Evolutionary conservation across 2,329 filamentous ascomycete genomes (phyloP).

Genomic region (Huntiella abstrusa): DNA sequence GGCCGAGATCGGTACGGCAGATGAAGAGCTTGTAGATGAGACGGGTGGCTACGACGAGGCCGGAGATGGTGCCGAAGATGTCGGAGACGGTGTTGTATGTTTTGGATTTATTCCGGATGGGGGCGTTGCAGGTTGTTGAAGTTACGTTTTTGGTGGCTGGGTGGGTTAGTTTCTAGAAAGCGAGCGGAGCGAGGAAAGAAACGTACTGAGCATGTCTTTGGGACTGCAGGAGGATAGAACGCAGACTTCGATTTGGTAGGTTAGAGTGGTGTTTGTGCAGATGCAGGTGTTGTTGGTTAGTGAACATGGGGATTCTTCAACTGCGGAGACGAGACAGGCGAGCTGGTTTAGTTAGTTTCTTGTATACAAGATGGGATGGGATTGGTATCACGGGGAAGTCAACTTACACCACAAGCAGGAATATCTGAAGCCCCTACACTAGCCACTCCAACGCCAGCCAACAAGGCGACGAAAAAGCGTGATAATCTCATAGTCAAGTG

Average conservation of each 20-base stretch:
- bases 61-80: slow-evolving; percentile 18
- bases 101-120: slow-evolving; percentile 16
- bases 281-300: slow-evolving; percentile 17
- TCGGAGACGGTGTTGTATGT: slow-evolving; percentile 18
- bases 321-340: slow-evolving; percentile 15
- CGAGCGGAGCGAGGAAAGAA: neutral
- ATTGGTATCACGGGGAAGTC: neutral
- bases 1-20: slow-evolving; percentile 17
- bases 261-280: slow-evolving; percentile 17
- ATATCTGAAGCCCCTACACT: neutral
- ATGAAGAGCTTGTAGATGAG: slow-evolving; percentile 19
- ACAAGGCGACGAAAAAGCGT: neutral
- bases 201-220: slow-evolving; percentile 18
- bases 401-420: slow-evolving; percentile 4
- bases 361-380: neutral
- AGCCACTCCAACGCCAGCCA: neutral
- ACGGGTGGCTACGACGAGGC: slow-evolving; percentile 21
- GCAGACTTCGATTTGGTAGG: slow-evolving; percentile 15
- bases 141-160: slow-evolving; percentile 14
- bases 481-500: too few relatives aligned
- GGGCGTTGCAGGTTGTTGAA: slow-evolving; percentile 15
- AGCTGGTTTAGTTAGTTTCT: slow-evolving; percentile 9
- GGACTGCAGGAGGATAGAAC: slow-evolving; percentile 16
- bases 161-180: neutral
- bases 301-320: slow-evolving; percentile 16